Evolutionary conservation across 345 rosid genomes (phyloP).

Genomic region (Cardiospermum halicacabum): DNA sequence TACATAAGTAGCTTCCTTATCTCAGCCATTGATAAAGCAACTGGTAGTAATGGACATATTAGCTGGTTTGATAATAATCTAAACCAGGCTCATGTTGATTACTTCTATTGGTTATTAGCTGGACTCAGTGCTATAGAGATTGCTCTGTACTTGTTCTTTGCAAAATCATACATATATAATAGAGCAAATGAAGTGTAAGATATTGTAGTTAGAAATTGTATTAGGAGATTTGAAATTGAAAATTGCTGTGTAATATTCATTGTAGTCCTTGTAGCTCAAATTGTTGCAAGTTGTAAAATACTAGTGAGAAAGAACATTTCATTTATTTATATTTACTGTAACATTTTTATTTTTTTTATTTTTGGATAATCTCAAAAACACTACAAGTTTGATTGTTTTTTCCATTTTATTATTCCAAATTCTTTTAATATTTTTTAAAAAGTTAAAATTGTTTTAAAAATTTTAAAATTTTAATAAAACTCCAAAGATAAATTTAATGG

Average conservation of each 20-base stretch:
- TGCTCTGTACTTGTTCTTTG: constrained; percentile 33
- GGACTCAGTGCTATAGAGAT: constrained; percentile 40
- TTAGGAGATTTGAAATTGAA: background rate
- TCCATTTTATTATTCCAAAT: too few species aligned
- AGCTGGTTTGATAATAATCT: constrained; percentile 51
- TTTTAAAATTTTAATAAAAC: too few species aligned
- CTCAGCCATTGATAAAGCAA: constrained; percentile 37
- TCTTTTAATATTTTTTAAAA: too few species aligned
- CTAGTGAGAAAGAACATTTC: background rate
- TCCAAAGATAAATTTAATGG: too few species aligned
- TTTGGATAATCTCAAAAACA: too few species aligned
- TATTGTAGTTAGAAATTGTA: background rate
- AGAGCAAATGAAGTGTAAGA: background rate
- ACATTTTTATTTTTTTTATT: background rate
- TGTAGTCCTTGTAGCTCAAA: too few species aligned
- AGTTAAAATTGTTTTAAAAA: too few species aligned
- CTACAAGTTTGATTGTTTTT: too few species aligned
- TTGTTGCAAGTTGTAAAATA: background rate
- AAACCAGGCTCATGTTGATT: constrained; percentile 52
- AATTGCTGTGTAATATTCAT: too few species aligned
- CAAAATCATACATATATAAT: constrained; percentile 38
- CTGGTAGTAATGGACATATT: constrained; percentile 29
- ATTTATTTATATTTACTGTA: background rate
- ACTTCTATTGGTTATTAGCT: constrained; percentile 50
- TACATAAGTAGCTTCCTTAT: constrained; percentile 50